phyloP scores from a whole-genome alignment of 179 eudicot species.

The Beta macrorhiza region DNA sequence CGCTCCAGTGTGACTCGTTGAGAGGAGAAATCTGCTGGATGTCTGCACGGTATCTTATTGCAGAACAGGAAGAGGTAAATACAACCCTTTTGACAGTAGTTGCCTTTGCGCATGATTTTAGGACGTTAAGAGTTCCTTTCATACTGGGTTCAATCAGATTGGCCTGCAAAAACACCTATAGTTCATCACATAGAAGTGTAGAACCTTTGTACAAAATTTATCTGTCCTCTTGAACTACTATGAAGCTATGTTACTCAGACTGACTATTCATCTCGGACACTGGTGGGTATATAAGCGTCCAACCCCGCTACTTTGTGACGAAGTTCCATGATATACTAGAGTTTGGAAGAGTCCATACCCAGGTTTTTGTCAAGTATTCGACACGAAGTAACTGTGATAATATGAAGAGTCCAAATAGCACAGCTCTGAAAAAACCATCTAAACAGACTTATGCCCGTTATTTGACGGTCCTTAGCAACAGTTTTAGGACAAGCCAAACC shows the following conservation, averaged over 20 bases:
- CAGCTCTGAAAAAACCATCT: too few relatives aligned
- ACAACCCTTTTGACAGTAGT: conserved; percentile 66
- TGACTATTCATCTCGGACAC: too few relatives aligned
- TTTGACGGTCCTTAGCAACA: too few relatives aligned
- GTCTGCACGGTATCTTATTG: conserved; percentile 75
- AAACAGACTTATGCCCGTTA: neutral
- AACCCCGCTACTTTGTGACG: too few relatives aligned
- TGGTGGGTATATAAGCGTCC: too few relatives aligned
- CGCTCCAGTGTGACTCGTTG: conserved; percentile 92
- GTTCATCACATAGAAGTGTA: neutral
- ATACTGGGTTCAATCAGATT: conserved; percentile 75
- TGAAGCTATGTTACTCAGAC: neutral
- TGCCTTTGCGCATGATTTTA: conserved; percentile 71
- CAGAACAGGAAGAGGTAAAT: conserved; percentile 91
- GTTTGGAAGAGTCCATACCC: too few relatives aligned
- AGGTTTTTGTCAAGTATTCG: too few relatives aligned
- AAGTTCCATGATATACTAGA: too few relatives aligned
- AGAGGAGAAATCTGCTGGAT: conserved; percentile 51
- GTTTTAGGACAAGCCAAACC: too few relatives aligned
- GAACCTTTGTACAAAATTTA: neutral
- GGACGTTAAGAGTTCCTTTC: conserved; percentile 78
- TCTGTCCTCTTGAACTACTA: neutral
- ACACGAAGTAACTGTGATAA: too few relatives aligned
- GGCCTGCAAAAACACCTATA: conserved; percentile 43
- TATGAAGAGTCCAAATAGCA: too few relatives aligned